Evolutionary conservation across 352 stramenopile species (phyloP), one percentile per base, ranked within the genome.

Genomic region (Phytophthora vignae): DNA sequence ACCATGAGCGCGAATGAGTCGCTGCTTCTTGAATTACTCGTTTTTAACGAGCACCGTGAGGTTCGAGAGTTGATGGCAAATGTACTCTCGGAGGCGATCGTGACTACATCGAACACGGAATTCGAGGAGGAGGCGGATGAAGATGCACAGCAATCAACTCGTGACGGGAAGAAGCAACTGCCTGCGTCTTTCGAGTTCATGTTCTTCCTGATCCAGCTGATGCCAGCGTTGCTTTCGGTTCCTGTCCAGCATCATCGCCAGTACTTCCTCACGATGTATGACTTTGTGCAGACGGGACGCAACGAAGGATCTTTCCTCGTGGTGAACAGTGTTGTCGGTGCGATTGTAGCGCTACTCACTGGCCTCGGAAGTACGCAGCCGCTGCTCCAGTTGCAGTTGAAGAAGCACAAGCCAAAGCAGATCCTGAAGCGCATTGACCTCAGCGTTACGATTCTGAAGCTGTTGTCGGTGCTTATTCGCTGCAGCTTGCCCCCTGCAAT

Each of bases 271-370:
- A 85, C 86, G 19, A 78, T 96, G 38, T 88, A 87, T 63, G 79
- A 85, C 22, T 96, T 96, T 73, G 84, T 88, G n/a, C 77, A 92
- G 27, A 89, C 84, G 4, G 89, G 87, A n/a, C 77, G 88, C 31
- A 94, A 94, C 62, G 89, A 96, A 83, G 86, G 85, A 49, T 87
- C 80, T 9, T 96, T 96, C 55, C 77, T 93, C 25, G 85, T 94
- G 19, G 85, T 94, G 11, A 94, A 96, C 52, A 91, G 87, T 22
- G 89, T 94, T 15, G 85, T 94, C 12, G 89, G 89, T 53, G 84
- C 87, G 2, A 87, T 96, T 53, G 87, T 92, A 6, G 76, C 79
- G 14, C 67, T 96, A 4, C 71, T 94, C 27, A 93, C 84, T 3
- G 89, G 87, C 0, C 52, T 92, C 2, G 83, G 76, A 22, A 69